Evolutionary conservation across 768 basidiomycete species (phyloP), one percentile per base, ranked within the genome.

Genomic region (Hypholoma sublateritium): DNA sequence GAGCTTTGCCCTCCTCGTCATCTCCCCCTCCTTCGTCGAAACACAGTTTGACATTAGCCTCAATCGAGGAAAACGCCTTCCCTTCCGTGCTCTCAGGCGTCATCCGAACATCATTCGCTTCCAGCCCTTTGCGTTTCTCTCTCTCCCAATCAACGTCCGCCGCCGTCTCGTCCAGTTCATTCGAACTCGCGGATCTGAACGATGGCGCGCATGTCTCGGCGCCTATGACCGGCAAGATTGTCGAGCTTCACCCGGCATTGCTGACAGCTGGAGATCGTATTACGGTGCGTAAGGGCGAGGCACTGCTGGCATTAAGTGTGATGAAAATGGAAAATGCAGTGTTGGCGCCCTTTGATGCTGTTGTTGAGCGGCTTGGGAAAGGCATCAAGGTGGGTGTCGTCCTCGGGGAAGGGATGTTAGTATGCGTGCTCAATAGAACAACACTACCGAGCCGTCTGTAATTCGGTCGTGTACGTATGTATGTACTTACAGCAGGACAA

Each of bases 311-410:
- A 8, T 47, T 77, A 36, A 77, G 72, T 39, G 69, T 72, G 21
- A 77, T 77, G 75, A 77, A 77, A 67, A 77, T 77, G 74, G 75
- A 77, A 55, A 75, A 66, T 53, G 61, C 64, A 4, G 56, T 77
- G 17, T 42, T 58, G 4, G 67, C 72, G 12, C 69, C 70, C 0
- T 55, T 50, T 28, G 70, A 72, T 62, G 72, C 71, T 28, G 54
- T 61, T 47, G 60, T 77, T 4, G 63, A 65, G 47, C 63, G 68
- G 42, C 37, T 66, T 21, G 75, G 74, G 6, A 71, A 66, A 44
- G 74, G 74, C 1, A 59, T 74, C n/a, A 62, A 61, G 32, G 58
- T 62, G 32, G 74, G 75, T 1, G 65, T 60, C 16, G 64, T 77
- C 5, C 25, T 77, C 34, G 69, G 69, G 19, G 75, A 77, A 56